Base-by-base conservation (phyloP, 352 stramenopile species). In the Saprolegnia diclina region DNA sequence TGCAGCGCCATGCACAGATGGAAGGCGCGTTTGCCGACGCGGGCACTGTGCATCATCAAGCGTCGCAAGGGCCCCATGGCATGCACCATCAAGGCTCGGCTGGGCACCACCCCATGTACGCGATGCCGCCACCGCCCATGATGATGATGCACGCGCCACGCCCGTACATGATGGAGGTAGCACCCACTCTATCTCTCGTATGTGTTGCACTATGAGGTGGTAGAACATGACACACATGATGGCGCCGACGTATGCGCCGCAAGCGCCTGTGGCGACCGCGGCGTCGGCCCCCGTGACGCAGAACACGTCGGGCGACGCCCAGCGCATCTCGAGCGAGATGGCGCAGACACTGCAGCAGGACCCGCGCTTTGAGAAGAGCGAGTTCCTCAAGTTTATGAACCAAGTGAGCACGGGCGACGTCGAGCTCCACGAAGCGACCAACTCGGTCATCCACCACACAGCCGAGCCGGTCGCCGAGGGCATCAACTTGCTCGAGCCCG, bases 311-410 rank as follows among this genome's bases (percentile, higher is more conserved):
- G 37, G 26, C 4, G 76, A 85, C 56, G 77, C 81, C n/a, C 75
- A 80, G 67, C 76, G 83, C 24, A 80, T 73, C 10, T 90, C 83
- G 14, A 77, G 66, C 64, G 79, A 89, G 26, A 91, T 92, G 80
- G 85, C 85, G 57, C 79, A 75, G 42, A 84, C 81, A 5, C 90
- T 94, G 85, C 81, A 77, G 59, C 82, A 91, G 71, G 81, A 93
- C 66, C 77, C 82, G 1, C 91, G 90, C 72, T 94, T 77, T 69
- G 84, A 94, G 71, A 88, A 92, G 65, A 94, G 87, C 74, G 81
- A 94, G 61, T 94, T 94, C 64, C 74, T 92, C 52, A 75, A 91
- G 71, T 94, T 94, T 59, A 92, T 94, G 85, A 82, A 91, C 65
- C 77, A 92, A 67, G 80, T 94, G 40, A 79, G 82, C 56, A 74